Base-by-base conservation (phyloP, 2,329 filamentous ascomycete genomes). In the Alternaria postmessia region DNA sequence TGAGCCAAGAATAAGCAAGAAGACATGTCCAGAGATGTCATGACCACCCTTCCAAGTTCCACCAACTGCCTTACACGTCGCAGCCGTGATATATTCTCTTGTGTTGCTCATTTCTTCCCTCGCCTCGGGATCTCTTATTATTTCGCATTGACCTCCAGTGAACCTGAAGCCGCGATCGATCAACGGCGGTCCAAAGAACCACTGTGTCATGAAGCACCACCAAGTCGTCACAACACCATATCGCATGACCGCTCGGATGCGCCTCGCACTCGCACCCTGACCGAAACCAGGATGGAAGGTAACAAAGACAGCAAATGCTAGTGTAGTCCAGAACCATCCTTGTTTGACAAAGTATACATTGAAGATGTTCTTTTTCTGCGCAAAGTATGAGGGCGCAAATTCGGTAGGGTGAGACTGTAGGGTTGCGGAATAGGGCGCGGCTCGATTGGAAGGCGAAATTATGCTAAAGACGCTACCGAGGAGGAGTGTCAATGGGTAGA, bases 11-110 rank as follows among this genome's bases (percentile, higher is more conserved):
- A 96, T 93, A 49, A 99, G 85, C 81, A 99, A 81, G 74, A 99
- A 97, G 4, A 97, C 93, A 79, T 98, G 95, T 0, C 95, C 95
- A 62, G 91, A 95, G 69, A 99, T 94, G 79, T 99, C 95, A 79
- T 98, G 93, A 0, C 95, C 95, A n/a, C 95, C 95, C 59, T 84
- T 87, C 95, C 95, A 99, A 55, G 84, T 82, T 0, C 95, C 94
- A 7, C 94, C 94, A 0, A 88, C 87, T 4, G 89, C 84, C 81
- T 92, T 95, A 76, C 95, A 99, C 43, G 92, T 91, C 5, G 90
- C 88, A 1, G 90, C 89, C 1, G 91, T 94, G 43, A 93, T 81
- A 62, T 89, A 82, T 51, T 83, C 80, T 63, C 81, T 76, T 16
- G 79, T 69, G 36, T 83, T 81, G 51, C 71, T 74, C 76, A 78